A percentile compares a stretch with the other conserved stretches of the same genome.
These are phyloP conservation scores for Scheffersomyces cryptocercus DNA, from an alignment of 1,139 yeast genomes.

Conservation along the genomic window DNA sequence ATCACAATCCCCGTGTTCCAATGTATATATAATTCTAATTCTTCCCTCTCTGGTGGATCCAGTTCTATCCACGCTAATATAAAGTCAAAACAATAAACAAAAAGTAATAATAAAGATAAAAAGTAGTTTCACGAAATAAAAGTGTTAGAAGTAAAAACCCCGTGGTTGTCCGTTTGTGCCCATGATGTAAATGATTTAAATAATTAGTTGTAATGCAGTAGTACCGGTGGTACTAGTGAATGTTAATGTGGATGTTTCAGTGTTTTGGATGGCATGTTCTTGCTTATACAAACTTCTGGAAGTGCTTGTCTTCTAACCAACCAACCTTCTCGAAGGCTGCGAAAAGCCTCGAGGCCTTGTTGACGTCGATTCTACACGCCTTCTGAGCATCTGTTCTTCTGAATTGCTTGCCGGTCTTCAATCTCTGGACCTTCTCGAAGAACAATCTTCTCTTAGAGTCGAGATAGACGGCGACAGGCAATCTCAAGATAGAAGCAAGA, in stretches of 20 bases:
- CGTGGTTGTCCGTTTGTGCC: too few relatives aligned
- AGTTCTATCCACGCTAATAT: neutral
- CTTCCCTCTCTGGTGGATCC: too few relatives aligned
- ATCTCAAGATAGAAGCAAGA: slow-evolving; percentile 82
- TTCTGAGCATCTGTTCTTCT: slow-evolving; percentile 97
- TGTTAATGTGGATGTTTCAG: too few relatives aligned
- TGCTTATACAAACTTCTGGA: slow-evolving; percentile 47
- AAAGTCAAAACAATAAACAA: neutral
- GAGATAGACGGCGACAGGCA: slow-evolving; percentile 83
- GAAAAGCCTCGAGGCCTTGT: slow-evolving; percentile 89
- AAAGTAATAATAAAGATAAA: slow-evolving; percentile 1
- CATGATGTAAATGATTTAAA: too few relatives aligned
- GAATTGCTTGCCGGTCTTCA: slow-evolving; percentile 76
- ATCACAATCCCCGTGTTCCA: neutral
- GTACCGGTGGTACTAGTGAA: too few relatives aligned
- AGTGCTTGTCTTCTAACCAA: slow-evolving; percentile 83
- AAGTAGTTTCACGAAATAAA: neutral
- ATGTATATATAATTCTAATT: neutral
- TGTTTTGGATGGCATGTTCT: neutral
- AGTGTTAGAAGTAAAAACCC: too few relatives aligned
- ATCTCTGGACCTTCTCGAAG: slow-evolving; percentile 80
- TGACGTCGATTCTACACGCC: slow-evolving; percentile 95
- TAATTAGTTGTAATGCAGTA: too few relatives aligned
- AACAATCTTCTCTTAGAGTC: slow-evolving; percentile 92
- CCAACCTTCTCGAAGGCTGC: slow-evolving; percentile 95